Evolutionary conservation across 495 filamentous ascomycete genomes (phyloP).

Genomic region (Hypomontagnella submonticulosa): DNA sequence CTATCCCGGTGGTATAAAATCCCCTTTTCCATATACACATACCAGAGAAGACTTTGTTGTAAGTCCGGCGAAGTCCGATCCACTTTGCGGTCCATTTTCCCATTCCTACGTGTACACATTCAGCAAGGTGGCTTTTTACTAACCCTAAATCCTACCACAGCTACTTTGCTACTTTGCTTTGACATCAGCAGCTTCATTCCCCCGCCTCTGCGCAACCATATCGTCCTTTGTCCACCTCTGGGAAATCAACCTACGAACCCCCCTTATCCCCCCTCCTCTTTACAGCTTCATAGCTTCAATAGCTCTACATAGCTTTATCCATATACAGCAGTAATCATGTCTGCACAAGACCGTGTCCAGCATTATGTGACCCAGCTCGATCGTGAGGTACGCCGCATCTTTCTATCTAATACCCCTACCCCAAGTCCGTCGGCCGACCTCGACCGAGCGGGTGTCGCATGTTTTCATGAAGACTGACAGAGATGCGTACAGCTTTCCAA

Average conservation of each 20-base stretch:
- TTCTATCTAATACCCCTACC: neutral
- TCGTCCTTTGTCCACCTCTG: constrained; percentile 29
- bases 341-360: constrained; percentile 90
- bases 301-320: neutral
- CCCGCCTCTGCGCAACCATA: constrained; percentile 44
- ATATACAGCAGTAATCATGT: constrained; percentile 57
- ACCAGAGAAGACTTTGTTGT: constrained; percentile 21
- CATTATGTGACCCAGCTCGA: constrained; percentile 90
- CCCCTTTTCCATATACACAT: constrained; percentile 11
- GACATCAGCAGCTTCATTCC: constrained; percentile 44
- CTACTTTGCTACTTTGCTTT: constrained; percentile 40
- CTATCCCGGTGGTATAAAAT: constrained; percentile 10
- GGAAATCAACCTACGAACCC: constrained; percentile 6
- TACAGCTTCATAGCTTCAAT: constrained; percentile 5
- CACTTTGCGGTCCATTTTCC: constrained; percentile 22
- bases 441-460: constrained; percentile 37
- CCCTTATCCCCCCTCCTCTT: neutral
- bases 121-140: constrained; percentile 48
- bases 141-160: constrained; percentile 47
- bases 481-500: constrained; percentile 80
- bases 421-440: constrained; percentile 11
- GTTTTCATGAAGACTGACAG: constrained; percentile 37
- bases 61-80: constrained; percentile 43
- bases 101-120: constrained; percentile 45
- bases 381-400: constrained; percentile 83